Evolutionary conservation across 2,329 filamentous ascomycete genomes (phyloP).

Genomic region (Tympanopsis confertula): DNA sequence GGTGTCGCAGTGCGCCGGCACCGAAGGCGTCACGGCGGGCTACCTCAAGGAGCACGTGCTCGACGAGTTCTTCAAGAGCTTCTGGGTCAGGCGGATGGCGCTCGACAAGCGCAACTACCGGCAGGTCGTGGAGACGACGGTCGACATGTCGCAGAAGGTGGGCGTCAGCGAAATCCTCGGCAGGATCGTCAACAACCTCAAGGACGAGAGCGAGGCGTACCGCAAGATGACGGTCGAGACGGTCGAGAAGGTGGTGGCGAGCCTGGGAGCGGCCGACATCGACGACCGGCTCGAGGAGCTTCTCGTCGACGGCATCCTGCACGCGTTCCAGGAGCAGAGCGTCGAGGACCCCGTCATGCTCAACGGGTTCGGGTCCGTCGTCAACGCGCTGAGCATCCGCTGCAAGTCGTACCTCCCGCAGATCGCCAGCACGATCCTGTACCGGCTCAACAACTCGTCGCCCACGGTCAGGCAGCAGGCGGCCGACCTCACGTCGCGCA

Average conservation of each 20-base stretch:
- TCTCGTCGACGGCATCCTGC: constrained; percentile 86
- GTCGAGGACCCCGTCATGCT: constrained; percentile 93
- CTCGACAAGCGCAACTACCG: constrained; percentile 95
- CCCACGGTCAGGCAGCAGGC: constrained; percentile 94
- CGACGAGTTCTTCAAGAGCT: constrained; percentile 95
- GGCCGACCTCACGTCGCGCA: constrained; percentile 88
- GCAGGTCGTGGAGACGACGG: constrained; percentile 94
- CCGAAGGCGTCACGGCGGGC: constrained; percentile 83
- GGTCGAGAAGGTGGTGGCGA: constrained; percentile 88
- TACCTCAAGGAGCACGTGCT: constrained; percentile 94
- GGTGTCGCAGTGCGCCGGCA: constrained; percentile 87
- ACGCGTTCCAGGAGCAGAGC: constrained; percentile 95
- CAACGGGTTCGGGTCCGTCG: constrained; percentile 94
- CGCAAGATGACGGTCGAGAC: constrained; percentile 99
- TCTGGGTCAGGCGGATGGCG: constrained; percentile 96
- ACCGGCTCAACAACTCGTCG: constrained; percentile 95
- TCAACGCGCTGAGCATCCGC: constrained; percentile 83
- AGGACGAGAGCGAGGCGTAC: constrained; percentile 95
- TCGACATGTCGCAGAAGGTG: constrained; percentile 95
- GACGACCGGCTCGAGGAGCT: constrained; percentile 85
- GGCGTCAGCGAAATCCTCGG: constrained; percentile 91
- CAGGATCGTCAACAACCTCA: constrained; percentile 85
- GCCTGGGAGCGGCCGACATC: constrained; percentile 86
- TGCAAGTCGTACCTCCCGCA: constrained; percentile 96
- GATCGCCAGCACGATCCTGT: constrained; percentile 92